Evolutionary conservation across 257 asterid species (phyloP), one percentile per base, ranked within the genome.

Genomic region (Penstemon newberryi): DNA sequence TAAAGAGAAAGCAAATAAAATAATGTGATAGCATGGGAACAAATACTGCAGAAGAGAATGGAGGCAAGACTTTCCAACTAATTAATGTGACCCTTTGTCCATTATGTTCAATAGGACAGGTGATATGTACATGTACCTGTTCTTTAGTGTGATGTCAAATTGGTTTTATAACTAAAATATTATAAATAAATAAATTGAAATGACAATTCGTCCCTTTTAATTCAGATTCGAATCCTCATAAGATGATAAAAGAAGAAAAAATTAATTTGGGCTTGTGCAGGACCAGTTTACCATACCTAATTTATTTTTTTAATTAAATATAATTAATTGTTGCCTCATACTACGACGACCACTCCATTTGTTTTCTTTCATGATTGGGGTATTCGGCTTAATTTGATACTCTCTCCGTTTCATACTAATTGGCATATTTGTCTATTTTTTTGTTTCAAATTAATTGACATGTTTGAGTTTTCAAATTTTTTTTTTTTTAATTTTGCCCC

Each of bases 211-310:
- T 11, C 7, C 67, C 13, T 51, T 64, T 51, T 46, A 12, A 56
- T 66, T 54, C 74, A 45, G 15, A 69, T n/a, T 49, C 58, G 44
- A 70, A 50, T 70, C 45, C 36, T 61, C 76, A 71, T 63, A 54
- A 44, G 42, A 54, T 37, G 64, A 13, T 57, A 44, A 67, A 55
- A 67, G 43, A 55, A 66, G 71, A 66, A 53, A 0, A 1, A 41
- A 46, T 3, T 6, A 33, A 36, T 12, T 63, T 47, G 69, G 47
- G 37, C 11, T 6, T 0, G 5, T 40, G 13, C 47, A 45, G 56
- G 63, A 50, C 61, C 61, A 38, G 2, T 37, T 43, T 51, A 5
- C 75, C 69, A 60, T 51, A 61, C 45, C 65, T 44, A 45, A 43
- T 63, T 61, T 72, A 4, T 69, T n/a, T 53, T 55, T 64, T 40